Base-by-base conservation (phyloP, 805 yeast genomes). In the Myxozyma neotropica region DNA sequence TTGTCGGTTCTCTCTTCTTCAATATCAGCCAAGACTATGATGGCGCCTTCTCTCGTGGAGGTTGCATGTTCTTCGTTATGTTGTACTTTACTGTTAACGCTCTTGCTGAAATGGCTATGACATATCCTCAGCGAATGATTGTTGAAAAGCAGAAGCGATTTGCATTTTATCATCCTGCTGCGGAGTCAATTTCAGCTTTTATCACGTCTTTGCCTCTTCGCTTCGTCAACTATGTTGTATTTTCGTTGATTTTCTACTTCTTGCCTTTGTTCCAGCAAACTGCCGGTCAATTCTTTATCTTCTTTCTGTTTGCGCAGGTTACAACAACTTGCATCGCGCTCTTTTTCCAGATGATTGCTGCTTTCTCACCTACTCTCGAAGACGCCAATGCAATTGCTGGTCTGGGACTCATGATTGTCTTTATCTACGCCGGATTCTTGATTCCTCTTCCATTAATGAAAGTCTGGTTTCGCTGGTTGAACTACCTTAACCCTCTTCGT, bases 391-490 rank as follows among this genome's bases (percentile, higher is more conserved):
- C 81, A 2, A 77, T 80, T 1, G 80, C 82, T 1, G 71, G 81
- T 19, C 55, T 80, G 26, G 63, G 74, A 13, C 69, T 80, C 53
- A 68, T 80, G 62, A 74, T 72, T 3, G 59, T 79, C 57, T 69
- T 73, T 29, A 73, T 77, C 57, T 80, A 73, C 68, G 78, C 82
- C 1, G 83, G 83, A 17, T 80, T 77, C 63, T 45, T 61, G 8
- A 76, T 80, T 61, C 89, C 87, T 52, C 71, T 80, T 38, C 79
- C 80, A 1, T 75, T 78, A 10, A 82, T 85, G 86, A 84, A 82
- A 64, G 84, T 83, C 48, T 87, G 93, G 92, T 84, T 85, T 65
- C 80, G 83, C 59, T 86, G 89, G 88, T 75, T 85, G 50, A 78
- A 81, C 39, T 83, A 80, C 64, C 64, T 84, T 21, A 79, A 85